These are phyloP conservation scores for Logfia minima DNA, from an alignment of 129 eudicot genomes.

Conservation along the genomic window DNA sequence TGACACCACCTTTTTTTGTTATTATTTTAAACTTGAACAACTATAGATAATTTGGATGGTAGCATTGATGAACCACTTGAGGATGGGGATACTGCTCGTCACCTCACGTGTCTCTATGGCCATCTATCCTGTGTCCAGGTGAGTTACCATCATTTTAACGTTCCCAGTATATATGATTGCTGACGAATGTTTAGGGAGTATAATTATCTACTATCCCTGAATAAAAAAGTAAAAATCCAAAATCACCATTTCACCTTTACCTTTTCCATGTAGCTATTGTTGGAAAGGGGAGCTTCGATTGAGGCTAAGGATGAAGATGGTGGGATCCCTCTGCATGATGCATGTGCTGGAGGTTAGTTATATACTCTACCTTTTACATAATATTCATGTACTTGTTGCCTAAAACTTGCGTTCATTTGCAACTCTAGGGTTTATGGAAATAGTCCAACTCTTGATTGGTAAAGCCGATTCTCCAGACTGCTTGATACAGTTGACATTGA, in stretches of 20 bases:
- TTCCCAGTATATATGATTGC: neutral
- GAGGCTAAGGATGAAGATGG: slow-evolving; percentile 96
- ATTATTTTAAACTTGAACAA: neutral
- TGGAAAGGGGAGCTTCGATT: slow-evolving; percentile 86
- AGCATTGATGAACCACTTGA: slow-evolving; percentile 82
- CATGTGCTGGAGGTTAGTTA: slow-evolving; percentile 88
- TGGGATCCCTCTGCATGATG: slow-evolving; percentile 95
- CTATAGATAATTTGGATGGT: slow-evolving; percentile 63
- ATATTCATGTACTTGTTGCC: neutral
- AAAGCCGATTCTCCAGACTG: slow-evolving; percentile 56
- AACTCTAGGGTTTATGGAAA: slow-evolving; percentile 64
- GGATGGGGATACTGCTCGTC: slow-evolving; percentile 95
- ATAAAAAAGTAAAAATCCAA: neutral
- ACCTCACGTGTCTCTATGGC: slow-evolving; percentile 90
- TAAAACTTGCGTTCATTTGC: slow-evolving; percentile 5
- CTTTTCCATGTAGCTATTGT: slow-evolving; percentile 47
- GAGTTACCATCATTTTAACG: slow-evolving; percentile 11
- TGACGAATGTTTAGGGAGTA: slow-evolving; percentile 1
- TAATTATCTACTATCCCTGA: neutral
- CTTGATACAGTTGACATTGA: slow-evolving; percentile 80
- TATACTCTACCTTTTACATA: neutral
- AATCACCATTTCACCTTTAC: neutral
- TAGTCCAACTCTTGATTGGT: slow-evolving; percentile 67
- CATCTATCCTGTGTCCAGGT: slow-evolving; percentile 85
- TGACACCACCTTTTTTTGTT: neutral